Percentiles rank a stretch among this genome's conserved stretches.
These are phyloP conservation scores for Geotrichum fermentans DNA, from an alignment of 1,139 yeast genomes.

Conservation along the genomic window DNA sequence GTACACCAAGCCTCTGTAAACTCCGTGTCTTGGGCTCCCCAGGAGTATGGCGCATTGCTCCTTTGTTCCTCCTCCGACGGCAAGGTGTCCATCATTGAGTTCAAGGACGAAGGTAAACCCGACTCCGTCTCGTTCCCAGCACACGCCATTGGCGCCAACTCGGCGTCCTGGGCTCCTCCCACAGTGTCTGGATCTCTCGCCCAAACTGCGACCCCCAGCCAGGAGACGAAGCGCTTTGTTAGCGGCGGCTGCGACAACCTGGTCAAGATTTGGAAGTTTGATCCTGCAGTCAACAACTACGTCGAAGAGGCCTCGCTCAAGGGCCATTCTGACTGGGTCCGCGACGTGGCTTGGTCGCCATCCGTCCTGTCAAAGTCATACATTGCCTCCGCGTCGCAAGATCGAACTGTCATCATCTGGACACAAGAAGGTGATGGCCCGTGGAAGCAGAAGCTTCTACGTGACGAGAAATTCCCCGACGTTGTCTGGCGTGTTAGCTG, in stretches of 20 bases:
- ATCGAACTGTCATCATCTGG: conserved; percentile 91
- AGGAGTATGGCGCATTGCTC: conserved; percentile 87
- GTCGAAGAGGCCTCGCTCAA: conserved; percentile 57
- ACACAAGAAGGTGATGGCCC: conserved; percentile 64
- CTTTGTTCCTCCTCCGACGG: conserved; percentile 94
- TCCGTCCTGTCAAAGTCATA: conserved; percentile 78
- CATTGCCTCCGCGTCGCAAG: conserved; percentile 96
- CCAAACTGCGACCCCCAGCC: conserved; percentile 29
- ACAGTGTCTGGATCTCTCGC: conserved; percentile 38
- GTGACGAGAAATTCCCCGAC: conserved; percentile 83
- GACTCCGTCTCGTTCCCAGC: conserved; percentile 64
- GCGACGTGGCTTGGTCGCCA: conserved; percentile 81
- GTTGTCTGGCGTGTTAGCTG: conserved; percentile 98
- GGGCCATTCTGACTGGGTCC: conserved; percentile 89
- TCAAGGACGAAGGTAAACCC: conserved; percentile 84
- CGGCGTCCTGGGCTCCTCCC: conserved; percentile 94
- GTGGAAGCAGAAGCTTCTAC: conserved; percentile 72
- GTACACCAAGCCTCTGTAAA: conserved; percentile 92
- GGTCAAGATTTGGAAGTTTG: conserved; percentile 83
- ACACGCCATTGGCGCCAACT: conserved; percentile 87
- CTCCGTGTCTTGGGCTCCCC: conserved; percentile 95
- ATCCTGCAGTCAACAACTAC: conserved; percentile 53
- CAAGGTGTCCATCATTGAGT: conserved; percentile 81
- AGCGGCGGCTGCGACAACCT: conserved; percentile 94
- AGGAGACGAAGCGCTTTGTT: conserved; percentile 60